These are phyloP conservation scores for Solanum sitiens DNA, from an alignment of 257 asterid species.

Conservation along the genomic window DNA sequence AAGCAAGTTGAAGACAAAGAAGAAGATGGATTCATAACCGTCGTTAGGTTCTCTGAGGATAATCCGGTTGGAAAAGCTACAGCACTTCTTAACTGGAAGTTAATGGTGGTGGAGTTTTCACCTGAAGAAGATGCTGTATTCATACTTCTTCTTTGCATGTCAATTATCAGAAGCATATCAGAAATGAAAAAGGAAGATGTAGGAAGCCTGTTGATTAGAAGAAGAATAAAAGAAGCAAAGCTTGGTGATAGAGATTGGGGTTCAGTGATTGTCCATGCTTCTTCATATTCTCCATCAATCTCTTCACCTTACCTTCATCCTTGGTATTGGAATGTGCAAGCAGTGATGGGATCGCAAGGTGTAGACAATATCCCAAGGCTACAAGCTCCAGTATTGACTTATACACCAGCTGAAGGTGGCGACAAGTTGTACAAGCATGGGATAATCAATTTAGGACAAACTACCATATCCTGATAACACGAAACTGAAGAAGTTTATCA, in stretches of 20 bases:
- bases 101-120: slow-evolving; percentile 38
- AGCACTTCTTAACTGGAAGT: slow-evolving; percentile 84
- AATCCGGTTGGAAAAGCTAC: slow-evolving; percentile 73
- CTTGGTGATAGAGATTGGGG: slow-evolving; percentile 84
- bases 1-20: slow-evolving; percentile 15
- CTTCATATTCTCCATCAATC: slow-evolving; percentile 15
- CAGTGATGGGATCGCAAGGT: slow-evolving; percentile 35
- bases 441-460: slow-evolving; percentile 8
- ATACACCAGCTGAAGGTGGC: slow-evolving; percentile 79
- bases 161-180: slow-evolving; percentile 50
- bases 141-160: slow-evolving; percentile 55
- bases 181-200: slow-evolving; percentile 54
- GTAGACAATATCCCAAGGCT: slow-evolving; percentile 22
- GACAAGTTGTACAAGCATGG: slow-evolving; percentile 54
- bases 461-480: neutral
- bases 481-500: neutral
- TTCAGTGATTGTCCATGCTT: slow-evolving; percentile 58
- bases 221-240: slow-evolving; percentile 61
- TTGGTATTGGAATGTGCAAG: slow-evolving; percentile 69
- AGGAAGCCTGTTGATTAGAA: slow-evolving; percentile 55
- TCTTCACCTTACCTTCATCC: slow-evolving; percentile 49
- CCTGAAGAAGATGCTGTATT: slow-evolving; percentile 87
- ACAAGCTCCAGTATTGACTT: slow-evolving; percentile 18
- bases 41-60: slow-evolving; percentile 61
- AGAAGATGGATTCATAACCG: slow-evolving; percentile 55